Evolutionary conservation across 257 asterid genomes (phyloP).

Genomic region (Penstemon newberryi): DNA sequence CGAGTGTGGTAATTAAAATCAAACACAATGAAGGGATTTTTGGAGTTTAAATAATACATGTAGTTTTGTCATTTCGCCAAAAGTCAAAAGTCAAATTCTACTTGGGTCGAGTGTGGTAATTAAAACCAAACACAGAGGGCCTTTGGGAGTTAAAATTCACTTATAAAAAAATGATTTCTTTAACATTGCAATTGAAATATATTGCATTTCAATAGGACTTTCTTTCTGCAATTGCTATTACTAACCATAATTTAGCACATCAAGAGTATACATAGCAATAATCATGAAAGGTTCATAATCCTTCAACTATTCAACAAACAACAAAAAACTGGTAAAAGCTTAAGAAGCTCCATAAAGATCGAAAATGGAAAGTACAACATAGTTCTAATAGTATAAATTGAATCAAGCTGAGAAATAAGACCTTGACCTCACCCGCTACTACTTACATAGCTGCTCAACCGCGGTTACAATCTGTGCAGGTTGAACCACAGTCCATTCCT

Average conservation of each 20-base stretch:
- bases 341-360: not conserved
- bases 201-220: not conserved
- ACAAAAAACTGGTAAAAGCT: slow-evolving; percentile 13
- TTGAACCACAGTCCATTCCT: slow-evolving; percentile 61
- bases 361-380: not conserved
- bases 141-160: too few relatives aligned
- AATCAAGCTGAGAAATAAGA: slow-evolving; percentile 1
- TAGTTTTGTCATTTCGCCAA: not conserved
- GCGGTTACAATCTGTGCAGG: slow-evolving; percentile 56
- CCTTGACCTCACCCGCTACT: slow-evolving; percentile 25
- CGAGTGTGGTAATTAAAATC: not conserved
- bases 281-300: not conserved
- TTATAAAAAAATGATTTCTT: not conserved
- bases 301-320: not conserved
- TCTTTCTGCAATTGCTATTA: not conserved
- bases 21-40: not conserved
- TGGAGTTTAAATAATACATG: not conserved
- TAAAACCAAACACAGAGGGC: not conserved
- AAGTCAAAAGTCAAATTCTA: not conserved
- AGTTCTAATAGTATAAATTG: slow-evolving; percentile 12
- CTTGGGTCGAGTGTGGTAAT: not conserved
- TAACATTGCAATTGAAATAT: not conserved
- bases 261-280: not conserved
- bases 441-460: slow-evolving; percentile 57
- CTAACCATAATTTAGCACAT: not conserved